Conservation (phyloP, 163 green algal species). For the Chlamydomonas reinhardtii region DNA sequence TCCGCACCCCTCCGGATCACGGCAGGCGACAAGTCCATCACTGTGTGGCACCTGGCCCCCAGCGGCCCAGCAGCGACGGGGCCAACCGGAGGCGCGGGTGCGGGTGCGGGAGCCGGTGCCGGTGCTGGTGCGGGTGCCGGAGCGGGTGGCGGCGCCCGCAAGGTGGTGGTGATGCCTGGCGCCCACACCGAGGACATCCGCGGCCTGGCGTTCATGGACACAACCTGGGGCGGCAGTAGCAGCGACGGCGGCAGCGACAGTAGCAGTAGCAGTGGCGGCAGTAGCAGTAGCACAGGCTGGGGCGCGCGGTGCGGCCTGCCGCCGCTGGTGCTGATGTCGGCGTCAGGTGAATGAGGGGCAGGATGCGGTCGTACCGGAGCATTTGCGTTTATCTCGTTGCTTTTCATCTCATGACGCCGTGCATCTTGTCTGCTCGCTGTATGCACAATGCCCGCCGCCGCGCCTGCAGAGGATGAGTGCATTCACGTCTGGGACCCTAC, state of each 20-base stretch:
- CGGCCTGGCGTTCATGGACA: conserved; percentile 11
- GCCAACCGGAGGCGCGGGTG: no score
- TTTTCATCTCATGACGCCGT: no score
- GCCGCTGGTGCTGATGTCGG: conserved; percentile 4
- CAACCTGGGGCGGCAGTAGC: neutral
- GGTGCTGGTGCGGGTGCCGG: neutral
- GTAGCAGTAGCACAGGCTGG: neutral
- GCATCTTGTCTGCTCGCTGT: no score
- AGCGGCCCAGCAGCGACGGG: no score
- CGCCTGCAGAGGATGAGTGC: neutral
- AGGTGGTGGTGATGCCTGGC: no score
- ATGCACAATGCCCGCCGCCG: no score
- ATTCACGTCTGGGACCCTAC: conserved; percentile 22
- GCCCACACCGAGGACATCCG: neutral
- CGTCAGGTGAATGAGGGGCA: neutral
- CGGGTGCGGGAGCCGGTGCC: neutral
- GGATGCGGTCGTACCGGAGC: no score
- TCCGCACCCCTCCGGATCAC: no score
- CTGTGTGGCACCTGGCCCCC: neutral
- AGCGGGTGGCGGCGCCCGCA: neutral
- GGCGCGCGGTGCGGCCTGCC: neutral
- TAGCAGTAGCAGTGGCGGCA: no score
- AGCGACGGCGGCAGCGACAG: neutral
- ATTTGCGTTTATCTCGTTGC: no score
- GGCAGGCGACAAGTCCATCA: neutral